Evolutionary conservation across 306 rosid species (phyloP).

Genomic region (Cyclanthera cordifolia): DNA sequence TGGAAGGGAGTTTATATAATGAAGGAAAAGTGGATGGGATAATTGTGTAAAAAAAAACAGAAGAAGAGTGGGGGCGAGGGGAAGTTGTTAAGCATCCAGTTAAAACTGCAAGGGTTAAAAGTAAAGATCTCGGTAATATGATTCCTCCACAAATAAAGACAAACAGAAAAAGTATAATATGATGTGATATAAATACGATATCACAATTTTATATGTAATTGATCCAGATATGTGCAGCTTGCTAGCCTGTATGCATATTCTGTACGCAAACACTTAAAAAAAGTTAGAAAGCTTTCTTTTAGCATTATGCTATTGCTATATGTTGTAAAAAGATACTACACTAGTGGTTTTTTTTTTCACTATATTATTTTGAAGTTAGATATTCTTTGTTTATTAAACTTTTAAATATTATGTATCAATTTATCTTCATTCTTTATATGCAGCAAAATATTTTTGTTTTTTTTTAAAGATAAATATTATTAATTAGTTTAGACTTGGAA

Average conservation of each 20-base stretch:
- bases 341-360: neutral
- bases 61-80: neutral
- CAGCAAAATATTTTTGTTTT: too few relatives aligned
- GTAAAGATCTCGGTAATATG: neutral
- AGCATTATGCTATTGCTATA: neutral
- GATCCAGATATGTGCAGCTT: neutral
- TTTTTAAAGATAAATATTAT: too few relatives aligned
- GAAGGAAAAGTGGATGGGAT: conserved; percentile 19
- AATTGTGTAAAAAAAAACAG: conserved; percentile 19
- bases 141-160: neutral
- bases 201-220: neutral
- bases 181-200: neutral
- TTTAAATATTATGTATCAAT: too few relatives aligned
- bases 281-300: neutral
- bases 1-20: conserved; percentile 28
- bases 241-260: conserved; percentile 12
- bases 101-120: neutral
- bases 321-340: neutral
- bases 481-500: too few relatives aligned
- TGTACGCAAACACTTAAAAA: neutral
- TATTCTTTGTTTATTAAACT: neutral
- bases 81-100: conserved; percentile 4
- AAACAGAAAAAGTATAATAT: neutral
- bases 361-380: neutral
- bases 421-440: too few relatives aligned